phyloP scores from a whole-genome alignment of 2,329 filamentous ascomycete species.

The Colletotrichum acutatum region DNA sequence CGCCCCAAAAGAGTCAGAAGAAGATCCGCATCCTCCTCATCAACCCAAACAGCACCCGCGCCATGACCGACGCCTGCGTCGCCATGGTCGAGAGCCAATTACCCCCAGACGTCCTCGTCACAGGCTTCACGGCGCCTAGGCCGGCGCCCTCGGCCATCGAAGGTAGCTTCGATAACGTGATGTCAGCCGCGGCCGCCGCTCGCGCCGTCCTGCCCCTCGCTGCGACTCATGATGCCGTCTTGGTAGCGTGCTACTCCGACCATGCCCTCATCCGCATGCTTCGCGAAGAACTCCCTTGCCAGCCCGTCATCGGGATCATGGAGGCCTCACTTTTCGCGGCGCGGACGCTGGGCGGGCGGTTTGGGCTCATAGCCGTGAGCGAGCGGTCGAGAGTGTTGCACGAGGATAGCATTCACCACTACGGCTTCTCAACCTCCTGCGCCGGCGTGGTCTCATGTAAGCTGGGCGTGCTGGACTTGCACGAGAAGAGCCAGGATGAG shows the following conservation, averaged over 20 bases:
- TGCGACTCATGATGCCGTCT: conserved; percentile 50
- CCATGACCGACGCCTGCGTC: conserved; percentile 76
- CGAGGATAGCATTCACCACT: conserved; percentile 34
- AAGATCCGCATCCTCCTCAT: conserved; percentile 69
- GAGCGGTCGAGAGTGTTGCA: conserved; percentile 20
- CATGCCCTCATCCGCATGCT: conserved; percentile 30
- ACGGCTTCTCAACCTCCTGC: conserved; percentile 23
- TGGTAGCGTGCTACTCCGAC: conserved; percentile 30
- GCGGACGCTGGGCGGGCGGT: conserved; percentile 23
- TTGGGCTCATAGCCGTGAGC: conserved; percentile 23
- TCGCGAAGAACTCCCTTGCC: conserved; percentile 30
- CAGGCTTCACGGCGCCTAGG: conserved; percentile 26
- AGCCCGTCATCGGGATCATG: conserved; percentile 82
- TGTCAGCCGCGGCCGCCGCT: conserved; percentile 54
- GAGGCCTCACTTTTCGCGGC: conserved; percentile 64
- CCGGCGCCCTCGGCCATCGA: conserved; percentile 53
- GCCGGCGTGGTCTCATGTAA: conserved; percentile 22
- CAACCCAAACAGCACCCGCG: conserved; percentile 80
- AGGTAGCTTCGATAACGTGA: conserved; percentile 70
- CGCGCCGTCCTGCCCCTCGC: conserved; percentile 44
- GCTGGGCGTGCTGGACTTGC: conserved; percentile 24
- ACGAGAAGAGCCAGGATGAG: conserved; percentile 30
- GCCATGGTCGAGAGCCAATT: conserved; percentile 56
- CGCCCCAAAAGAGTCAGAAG: not conserved
- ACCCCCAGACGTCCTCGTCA: conserved; percentile 47